Evolutionary conservation across 345 rosid genomes (phyloP).

Genomic region (Draba incana): DNA sequence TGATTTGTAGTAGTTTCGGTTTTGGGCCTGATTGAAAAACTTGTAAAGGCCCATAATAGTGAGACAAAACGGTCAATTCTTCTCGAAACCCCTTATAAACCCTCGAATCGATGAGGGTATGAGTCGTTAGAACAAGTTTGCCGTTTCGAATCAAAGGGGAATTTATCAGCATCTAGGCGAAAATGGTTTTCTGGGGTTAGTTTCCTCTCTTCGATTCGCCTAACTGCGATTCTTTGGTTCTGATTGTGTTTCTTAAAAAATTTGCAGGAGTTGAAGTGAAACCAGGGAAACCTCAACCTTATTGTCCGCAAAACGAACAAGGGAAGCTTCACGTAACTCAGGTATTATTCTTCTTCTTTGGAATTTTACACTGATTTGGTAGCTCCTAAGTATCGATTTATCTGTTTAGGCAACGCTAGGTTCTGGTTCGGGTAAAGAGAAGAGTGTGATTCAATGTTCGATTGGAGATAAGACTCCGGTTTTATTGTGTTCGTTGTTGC

Average conservation of each 20-base stretch:
- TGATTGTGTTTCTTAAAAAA: background rate
- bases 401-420: slow-evolving; percentile 84
- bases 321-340: slow-evolving; percentile 85
- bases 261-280: slow-evolving; percentile 75
- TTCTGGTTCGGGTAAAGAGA: slow-evolving; percentile 62
- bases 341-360: slow-evolving; percentile 43
- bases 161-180: slow-evolving; percentile 20
- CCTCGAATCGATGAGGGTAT: slow-evolving; percentile 49
- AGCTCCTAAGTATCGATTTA: background rate
- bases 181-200: slow-evolving; percentile 77
- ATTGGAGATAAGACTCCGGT: slow-evolving; percentile 61
- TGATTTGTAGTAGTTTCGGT: too few relatives aligned
- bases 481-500: slow-evolving; percentile 78
- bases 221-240: background rate
- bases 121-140: slow-evolving; percentile 25
- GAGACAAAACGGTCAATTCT: background rate
- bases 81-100: slow-evolving; percentile 24
- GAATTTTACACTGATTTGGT: background rate
- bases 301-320: slow-evolving; percentile 54
- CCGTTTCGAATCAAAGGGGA: background rate
- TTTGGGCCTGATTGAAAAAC: slow-evolving; percentile 11
- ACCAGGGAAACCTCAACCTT: slow-evolving; percentile 78
- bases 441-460: slow-evolving; percentile 74
- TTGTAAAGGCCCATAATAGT: slow-evolving; percentile 15
- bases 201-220: slow-evolving; percentile 3